Base-by-base conservation (phyloP, 106 monocot species). In the Phalaenopsis equestris region DNA sequence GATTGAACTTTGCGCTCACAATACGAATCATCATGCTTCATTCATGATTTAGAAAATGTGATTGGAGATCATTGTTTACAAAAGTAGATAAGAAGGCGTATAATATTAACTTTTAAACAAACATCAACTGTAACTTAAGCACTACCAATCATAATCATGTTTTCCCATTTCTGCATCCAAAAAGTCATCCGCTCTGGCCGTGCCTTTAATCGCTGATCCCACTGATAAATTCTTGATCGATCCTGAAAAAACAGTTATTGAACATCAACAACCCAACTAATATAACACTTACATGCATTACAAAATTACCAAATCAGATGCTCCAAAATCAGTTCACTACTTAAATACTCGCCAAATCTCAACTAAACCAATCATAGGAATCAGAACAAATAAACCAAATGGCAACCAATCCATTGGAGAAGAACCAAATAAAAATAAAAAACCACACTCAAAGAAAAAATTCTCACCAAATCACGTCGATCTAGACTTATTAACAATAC, bases 61-160 rank as follows among this genome's bases (percentile, higher is more conserved):
- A 52, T 14, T 23, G 49, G 5, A 46, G 17, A 45, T 46, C 14
- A 38, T 17, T 75, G 43, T 45, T 45, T 1, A 72, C 6, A n/a
- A 75, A 45, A 75, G 16, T 75, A 43, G 43, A 75, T 18, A 43
- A 45, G 9, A 42, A 43, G 18, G 41, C 36, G 12, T 72, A 38
- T 12, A 72, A 39, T 14, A 72, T 12, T 41, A 12, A 41, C 24
- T 38, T 72, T 72, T 41, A 65, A 65, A 65, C 2, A 21, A 72
- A 72, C 41, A 41, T 72, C 41, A 36, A 41, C 30, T 38, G 30
- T 43, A 75, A 1, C 42, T 45, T 75, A 41, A 18, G 41, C 15
- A 19, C 8, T 77, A 78, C 78, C 78, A 78, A 78, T 78, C 78
- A 78, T 78, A 78, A 78, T 78, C 78, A 2, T 78, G 78, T 55